Evolutionary conservation across 306 rosid genomes (phyloP).

Genomic region (Cucurbita argyrosperma): DNA sequence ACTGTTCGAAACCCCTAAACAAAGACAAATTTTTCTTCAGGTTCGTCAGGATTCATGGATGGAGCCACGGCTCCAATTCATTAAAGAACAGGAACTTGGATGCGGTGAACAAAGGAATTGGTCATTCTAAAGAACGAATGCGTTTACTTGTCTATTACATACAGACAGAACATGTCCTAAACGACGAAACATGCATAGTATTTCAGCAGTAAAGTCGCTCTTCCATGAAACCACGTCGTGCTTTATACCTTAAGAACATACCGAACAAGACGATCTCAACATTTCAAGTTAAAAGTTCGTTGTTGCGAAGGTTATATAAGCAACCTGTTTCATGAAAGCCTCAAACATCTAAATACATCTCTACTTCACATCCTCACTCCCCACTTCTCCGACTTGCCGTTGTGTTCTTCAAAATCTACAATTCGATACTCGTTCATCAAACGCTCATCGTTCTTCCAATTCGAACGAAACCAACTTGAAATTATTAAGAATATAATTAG

Average conservation of each 20-base stretch:
- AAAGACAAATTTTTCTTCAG: too few species aligned
- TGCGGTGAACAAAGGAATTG: too few species aligned
- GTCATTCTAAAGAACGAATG: background rate
- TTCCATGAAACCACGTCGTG: too few species aligned
- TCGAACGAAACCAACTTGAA: too few species aligned
- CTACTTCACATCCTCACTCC: background rate
- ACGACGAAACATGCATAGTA: background rate
- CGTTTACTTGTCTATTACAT: too few species aligned
- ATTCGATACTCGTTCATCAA: background rate
- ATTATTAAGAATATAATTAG: background rate
- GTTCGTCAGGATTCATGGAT: background rate
- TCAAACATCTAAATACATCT: too few species aligned
- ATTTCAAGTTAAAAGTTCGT: background rate
- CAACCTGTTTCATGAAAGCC: background rate
- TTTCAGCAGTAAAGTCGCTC: background rate
- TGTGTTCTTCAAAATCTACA: conserved; percentile 92
- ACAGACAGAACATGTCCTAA: background rate
- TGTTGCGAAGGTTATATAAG: background rate
- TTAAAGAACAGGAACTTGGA: too few species aligned
- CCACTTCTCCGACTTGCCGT: conserved; percentile 80
- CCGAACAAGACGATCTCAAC: background rate
- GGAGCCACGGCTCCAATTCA: background rate
- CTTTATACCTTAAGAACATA: background rate
- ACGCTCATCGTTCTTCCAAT: background rate
- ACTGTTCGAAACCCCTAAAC: too few species aligned